Evolutionary conservation across 73 alveolate genomes (phyloP), one percentile per base, ranked within the genome.

Genomic region (Uronychia setigera): DNA sequence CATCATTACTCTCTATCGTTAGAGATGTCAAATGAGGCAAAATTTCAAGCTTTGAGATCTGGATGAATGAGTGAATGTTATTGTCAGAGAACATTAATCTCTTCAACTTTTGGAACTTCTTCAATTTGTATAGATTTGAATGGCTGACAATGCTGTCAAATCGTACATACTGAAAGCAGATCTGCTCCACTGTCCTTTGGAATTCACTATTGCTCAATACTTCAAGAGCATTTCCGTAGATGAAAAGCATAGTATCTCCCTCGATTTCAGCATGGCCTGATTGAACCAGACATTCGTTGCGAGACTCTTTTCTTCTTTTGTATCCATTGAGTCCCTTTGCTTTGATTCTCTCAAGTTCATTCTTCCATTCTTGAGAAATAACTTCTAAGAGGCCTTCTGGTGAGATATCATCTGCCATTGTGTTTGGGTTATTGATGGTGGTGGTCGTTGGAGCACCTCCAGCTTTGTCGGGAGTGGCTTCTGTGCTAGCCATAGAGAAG

Each of bases 181-280:
- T 96, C 60, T 94, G 84, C 78, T 96, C 97, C 11, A 95, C 97
- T 25, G 90, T 91, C 86, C 93, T 86, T 81, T 95, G 90, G 90
- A 97, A 97, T 67, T 97, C 98, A 33, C 92, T 79, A 46, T 95
- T 93, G 0, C 93, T 93, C 59, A 97, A 88, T 32, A 97, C 99
- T 82, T 96, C 99, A 9, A 95, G 59, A 0, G 99, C 99, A 79
- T 97, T 97, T 30, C 99, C 99, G 88, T 95, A 97, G 83, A 96
- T 94, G 85, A 96, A 90, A 29, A 97, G 92, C 91, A 87, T 91
- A 30, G 92, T 92, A 77, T 95, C 99, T 32, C 99, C 98, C 77
- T 97, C 99, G 26, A 97, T 97, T 88, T 97, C 99, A 59, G 99
- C 99, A 84, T 97, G 99, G 81, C 99, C 99, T n/a, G 97, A 96